These are phyloP conservation scores for Diutina ranongensis DNA, from an alignment of 1,139 yeast species.

Conservation along the genomic window DNA sequence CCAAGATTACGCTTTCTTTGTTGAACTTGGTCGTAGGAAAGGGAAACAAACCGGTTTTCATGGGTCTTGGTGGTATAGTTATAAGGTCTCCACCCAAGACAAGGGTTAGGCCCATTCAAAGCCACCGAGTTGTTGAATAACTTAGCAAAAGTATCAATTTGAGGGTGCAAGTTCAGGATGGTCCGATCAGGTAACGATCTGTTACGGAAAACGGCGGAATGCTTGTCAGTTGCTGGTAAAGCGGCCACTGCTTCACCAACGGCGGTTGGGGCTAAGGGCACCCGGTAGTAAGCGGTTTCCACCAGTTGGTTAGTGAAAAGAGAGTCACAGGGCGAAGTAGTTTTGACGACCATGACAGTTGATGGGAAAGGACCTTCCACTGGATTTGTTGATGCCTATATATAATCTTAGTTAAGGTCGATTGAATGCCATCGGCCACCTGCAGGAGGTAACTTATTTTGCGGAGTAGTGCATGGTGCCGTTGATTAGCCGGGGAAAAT, in stretches of 20 bases:
- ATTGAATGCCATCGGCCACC: no score
- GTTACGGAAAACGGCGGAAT: constrained; percentile 3
- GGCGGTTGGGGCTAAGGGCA: constrained; percentile 1
- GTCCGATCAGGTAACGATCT: not conserved
- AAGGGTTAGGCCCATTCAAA: constrained; percentile 2
- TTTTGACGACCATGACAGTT: not conserved
- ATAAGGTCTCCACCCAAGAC: constrained; percentile 6
- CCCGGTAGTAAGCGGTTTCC: constrained; percentile 4
- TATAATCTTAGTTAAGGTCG: not conserved
- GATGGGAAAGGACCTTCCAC: not conserved
- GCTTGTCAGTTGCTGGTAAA: not conserved
- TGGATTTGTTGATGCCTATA: not conserved
- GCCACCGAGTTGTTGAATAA: constrained; percentile 5
- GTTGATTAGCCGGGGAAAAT: not conserved
- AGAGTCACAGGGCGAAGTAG: constrained; percentile 1
- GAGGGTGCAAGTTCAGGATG: not conserved
- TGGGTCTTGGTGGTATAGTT: not conserved
- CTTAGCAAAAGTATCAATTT: not conserved
- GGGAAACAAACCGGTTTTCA: not conserved
- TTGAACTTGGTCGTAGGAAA: not conserved
- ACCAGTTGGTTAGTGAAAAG: constrained; percentile 5
- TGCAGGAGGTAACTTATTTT: not conserved
- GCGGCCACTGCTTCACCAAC: constrained; percentile 1
- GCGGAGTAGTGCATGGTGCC: not conserved
- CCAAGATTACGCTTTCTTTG: not conserved